phyloP scores from a whole-genome alignment of 2,329 filamentous ascomycete genomes.

The Raffaelea albimanens region DNA sequence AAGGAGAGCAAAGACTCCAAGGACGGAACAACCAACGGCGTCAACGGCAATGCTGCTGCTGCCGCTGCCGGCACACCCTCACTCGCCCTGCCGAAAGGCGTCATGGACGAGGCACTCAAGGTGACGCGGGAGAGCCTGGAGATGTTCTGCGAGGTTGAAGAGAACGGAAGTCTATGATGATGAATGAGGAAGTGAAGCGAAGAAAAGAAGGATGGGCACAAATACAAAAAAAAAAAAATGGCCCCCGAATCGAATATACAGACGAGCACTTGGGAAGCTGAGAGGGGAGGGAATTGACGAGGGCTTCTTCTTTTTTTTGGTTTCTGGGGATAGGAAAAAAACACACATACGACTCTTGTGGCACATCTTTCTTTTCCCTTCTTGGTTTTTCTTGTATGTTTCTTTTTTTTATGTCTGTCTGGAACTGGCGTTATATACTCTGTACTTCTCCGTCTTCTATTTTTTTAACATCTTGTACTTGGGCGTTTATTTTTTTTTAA shows the following conservation, averaged over 20 bases:
- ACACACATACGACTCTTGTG: no score
- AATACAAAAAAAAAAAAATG: no score
- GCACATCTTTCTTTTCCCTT: neutral
- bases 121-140: conserved; percentile 51
- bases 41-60: conserved; percentile 21
- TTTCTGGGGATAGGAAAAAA: no score
- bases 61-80: conserved; percentile 10
- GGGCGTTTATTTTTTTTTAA: no score
- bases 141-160: conserved; percentile 17
- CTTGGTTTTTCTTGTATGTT: neutral
- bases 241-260: no score
- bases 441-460: no score
- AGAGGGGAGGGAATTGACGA: neutral
- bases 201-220: neutral
- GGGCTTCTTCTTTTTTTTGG: neutral
- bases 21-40: conserved; percentile 13
- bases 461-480: no score
- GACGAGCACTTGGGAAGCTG: no score
- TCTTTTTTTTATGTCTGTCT: no score
- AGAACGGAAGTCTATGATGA: conserved; percentile 6
- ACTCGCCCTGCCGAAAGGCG: conserved; percentile 47
- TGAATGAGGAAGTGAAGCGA: neutral
- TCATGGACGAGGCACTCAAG: conserved; percentile 54
- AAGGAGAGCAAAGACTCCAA: conserved; percentile 1
- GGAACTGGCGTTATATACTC: no score